Percentiles rank a stretch among this genome's conserved stretches.
Conservation (phyloP, 1,284 basidiomycete species). For the Anthracocystis walkeri region DNA sequence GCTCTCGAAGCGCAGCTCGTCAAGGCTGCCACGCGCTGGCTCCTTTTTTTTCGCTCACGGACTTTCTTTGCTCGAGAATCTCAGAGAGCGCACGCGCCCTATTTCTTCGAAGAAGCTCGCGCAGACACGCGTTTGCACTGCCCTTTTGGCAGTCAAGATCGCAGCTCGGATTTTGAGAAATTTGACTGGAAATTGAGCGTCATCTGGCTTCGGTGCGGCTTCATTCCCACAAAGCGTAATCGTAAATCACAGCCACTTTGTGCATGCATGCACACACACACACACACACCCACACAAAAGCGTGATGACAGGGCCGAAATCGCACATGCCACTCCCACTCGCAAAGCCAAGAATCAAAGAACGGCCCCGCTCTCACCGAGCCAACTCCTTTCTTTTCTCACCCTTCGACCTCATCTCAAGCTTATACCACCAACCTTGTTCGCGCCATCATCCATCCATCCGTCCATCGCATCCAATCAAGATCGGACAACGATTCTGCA, state of each 20-base stretch:
- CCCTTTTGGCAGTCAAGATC: too few species aligned
- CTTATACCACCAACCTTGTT: constrained; percentile 9
- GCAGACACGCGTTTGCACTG: too few species aligned
- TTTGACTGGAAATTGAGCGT: not conserved
- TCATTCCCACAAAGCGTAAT: not conserved
- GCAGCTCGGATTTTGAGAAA: too few species aligned
- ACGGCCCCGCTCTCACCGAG: not conserved
- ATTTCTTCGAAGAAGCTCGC: too few species aligned
- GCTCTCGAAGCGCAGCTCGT: not conserved
- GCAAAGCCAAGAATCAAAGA: constrained; percentile 4
- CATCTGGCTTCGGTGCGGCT: not conserved
- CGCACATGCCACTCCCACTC: constrained; percentile 3
- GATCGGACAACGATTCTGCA: not conserved
- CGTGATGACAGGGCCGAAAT: constrained; percentile 1
- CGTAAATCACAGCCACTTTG: not conserved
- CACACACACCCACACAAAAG: not conserved
- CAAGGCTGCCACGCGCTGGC: not conserved
- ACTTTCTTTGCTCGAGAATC: not conserved
- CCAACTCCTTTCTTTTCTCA: not conserved
- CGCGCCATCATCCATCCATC: not conserved
- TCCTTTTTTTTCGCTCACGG: not conserved
- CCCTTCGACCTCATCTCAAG: constrained; percentile 6
- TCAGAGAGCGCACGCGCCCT: not conserved
- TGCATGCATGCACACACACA: not conserved
- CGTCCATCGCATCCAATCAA: constrained; percentile 1